Evolutionary conservation across 2,329 filamentous ascomycete genomes (phyloP).

Genomic region (Gremmenia infestans): DNA sequence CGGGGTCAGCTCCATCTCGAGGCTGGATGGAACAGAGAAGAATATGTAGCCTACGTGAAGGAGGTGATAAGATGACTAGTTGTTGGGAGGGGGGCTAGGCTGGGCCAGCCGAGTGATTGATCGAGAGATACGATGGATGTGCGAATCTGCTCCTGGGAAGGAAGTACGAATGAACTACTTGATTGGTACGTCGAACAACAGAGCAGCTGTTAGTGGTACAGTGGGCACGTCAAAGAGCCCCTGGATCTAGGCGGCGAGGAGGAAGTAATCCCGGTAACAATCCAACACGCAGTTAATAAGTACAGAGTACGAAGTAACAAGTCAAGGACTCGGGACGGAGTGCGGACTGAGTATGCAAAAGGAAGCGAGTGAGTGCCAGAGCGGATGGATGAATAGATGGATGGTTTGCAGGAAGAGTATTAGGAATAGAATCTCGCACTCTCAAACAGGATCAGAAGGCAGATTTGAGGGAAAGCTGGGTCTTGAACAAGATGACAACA

Average conservation of each 20-base stretch:
- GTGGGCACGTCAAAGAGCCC: neutral
- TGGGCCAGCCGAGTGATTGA: constrained; percentile 4
- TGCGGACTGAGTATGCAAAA: neutral
- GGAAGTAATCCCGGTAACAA: neutral
- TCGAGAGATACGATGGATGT: constrained; percentile 7
- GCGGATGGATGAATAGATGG: neutral
- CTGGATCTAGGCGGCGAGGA: neutral
- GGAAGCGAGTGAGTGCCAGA: neutral
- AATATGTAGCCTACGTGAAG: neutral
- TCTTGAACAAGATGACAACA: neutral
- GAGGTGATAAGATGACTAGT: neutral
- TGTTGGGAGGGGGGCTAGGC: constrained; percentile 1
- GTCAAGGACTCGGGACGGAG: neutral
- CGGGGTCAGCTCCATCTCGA: constrained; percentile 31
- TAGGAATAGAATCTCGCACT: neutral
- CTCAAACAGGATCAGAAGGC: neutral
- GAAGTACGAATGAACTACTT: neutral
- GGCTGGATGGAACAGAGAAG: constrained; percentile 12
- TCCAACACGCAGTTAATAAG: neutral
- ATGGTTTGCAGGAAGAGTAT: neutral
- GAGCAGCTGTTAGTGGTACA: neutral
- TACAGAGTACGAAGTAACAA: neutral
- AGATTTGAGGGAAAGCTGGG: neutral
- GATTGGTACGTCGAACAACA: constrained; percentile 7
- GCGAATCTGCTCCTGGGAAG: neutral